Percentiles rank a stretch among this genome's conserved stretches.
These are phyloP conservation scores for Leishmania arabica DNA, from an alignment of 208 protist genomes.

Conservation along the genomic window DNA sequence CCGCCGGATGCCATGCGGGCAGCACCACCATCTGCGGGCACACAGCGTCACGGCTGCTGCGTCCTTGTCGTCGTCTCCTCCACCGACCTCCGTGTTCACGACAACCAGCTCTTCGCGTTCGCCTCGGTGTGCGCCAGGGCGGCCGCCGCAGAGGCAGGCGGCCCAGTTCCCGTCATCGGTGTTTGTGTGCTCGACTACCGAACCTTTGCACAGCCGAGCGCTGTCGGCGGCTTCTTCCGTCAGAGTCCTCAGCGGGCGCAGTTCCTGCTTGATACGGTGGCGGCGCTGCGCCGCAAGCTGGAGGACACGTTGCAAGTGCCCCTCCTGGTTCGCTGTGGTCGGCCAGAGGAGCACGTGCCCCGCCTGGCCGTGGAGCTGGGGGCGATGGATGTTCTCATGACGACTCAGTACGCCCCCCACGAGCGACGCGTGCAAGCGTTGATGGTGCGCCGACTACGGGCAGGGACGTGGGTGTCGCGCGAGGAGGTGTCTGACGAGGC, in stretches of 20 bases:
- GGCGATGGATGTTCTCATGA: conserved; percentile 76
- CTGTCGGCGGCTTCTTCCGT: conserved; percentile 82
- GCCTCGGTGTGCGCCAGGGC: conserved; percentile 57
- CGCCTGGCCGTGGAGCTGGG: conserved; percentile 75
- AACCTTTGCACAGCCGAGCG: conserved; percentile 84
- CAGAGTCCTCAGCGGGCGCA: conserved; percentile 80
- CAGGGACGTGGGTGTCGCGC: conserved; percentile 45
- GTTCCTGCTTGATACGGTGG: conserved; percentile 76
- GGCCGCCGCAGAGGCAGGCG: conserved; percentile 17
- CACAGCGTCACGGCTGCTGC: conserved; percentile 27
- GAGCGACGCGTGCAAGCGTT: conserved; percentile 74
- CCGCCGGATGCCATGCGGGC: not conserved
- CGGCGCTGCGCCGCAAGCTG: conserved; percentile 61
- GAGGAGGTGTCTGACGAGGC: conserved; percentile 14
- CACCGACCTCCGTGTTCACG: conserved; percentile 88
- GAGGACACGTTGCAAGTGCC: conserved; percentile 60
- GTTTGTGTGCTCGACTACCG: conserved; percentile 84
- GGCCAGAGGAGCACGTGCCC: conserved; percentile 86
- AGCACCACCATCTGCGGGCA: not conserved
- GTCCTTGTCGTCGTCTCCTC: conserved; percentile 78
- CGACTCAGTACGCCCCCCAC: conserved; percentile 89
- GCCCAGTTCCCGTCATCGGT: conserved; percentile 60
- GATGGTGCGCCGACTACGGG: conserved; percentile 37
- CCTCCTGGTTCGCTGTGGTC: conserved; percentile 76
- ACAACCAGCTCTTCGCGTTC: conserved; percentile 84